Evolutionary conservation across 2,329 filamentous ascomycete genomes (phyloP), one percentile per base, ranked within the genome.

Genomic region (Claviceps arundinis): DNA sequence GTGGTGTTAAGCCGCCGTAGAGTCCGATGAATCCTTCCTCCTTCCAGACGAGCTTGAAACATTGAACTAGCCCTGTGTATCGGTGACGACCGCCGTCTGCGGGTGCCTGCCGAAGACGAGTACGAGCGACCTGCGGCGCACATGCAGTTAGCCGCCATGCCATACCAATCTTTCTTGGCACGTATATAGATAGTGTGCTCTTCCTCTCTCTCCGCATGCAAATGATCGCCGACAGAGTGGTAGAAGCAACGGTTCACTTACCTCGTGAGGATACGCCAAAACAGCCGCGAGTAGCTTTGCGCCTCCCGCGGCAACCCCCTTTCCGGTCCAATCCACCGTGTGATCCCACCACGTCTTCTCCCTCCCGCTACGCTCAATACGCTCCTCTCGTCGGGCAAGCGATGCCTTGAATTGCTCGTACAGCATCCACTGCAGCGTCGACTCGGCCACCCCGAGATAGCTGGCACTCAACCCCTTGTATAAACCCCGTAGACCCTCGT

Each of bases 381-480:
- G 71, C 60, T 75, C 75, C 65, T 86, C 84, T 54, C 89, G 74
- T 45, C 71, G 70, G 46, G 77, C 79, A 37, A 96, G 71, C n/a
- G 74, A 74, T 24, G 78, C 73, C 76, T 96, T 97, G 75, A 94
- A 82, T 67, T 90, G 85, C 71, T 97, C 90, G 68, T 96, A 97
- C 60, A 96, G 71, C 62, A 95, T 84, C 89, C 89, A 95, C 66
- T 97, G 90, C 61, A 95, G 68, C 5, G 90, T 93, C 58, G 84
- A 90, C 73, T 96, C 91, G 2, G 85, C 85, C 19, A 95, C 89
- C 24, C 91, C 90, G 0, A 97, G 74, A 64, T 96, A 97, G 62
- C 87, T 93, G 37, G 90, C 90, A 58, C 85, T 93, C 70, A 97
- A 78, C 49, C 90, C 90, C 63, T 89, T 87, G 70, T 96, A 97